Conservation (phyloP, 2,329 filamentous ascomycete genomes). For the Cercospora nicotianae region DNA sequence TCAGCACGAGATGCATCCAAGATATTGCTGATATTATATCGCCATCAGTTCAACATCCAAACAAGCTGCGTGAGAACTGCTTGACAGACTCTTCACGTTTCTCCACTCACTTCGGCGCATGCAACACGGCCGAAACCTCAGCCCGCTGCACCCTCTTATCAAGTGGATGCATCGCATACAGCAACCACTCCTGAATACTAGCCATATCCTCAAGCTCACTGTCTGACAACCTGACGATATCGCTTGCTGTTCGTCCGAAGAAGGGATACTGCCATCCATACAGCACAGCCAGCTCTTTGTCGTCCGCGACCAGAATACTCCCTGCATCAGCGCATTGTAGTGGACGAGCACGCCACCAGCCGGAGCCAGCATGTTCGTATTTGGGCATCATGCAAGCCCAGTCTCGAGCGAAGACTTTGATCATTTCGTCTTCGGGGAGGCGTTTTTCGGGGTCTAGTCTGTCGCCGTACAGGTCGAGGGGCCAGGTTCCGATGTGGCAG, state of each 20-base stretch:
- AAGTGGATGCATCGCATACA: constrained; percentile 10
- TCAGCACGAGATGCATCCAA: neutral
- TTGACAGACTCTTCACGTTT: neutral
- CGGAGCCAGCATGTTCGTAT: constrained; percentile 12
- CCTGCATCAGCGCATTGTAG: constrained; percentile 15
- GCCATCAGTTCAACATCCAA: neutral
- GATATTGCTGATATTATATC: neutral
- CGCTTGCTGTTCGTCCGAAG: neutral
- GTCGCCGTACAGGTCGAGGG: constrained; percentile 7
- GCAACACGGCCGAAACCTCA: neutral
- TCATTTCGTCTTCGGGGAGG: constrained; percentile 5
- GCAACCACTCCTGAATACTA: neutral
- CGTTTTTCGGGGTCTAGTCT: neutral
- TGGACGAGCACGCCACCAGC: constrained; percentile 14
- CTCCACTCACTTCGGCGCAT: neutral
- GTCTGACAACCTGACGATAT: neutral
- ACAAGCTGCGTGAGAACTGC: neutral
- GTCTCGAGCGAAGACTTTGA: constrained; percentile 9
- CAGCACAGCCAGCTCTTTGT: constrained; percentile 3
- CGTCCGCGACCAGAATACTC: constrained; percentile 5
- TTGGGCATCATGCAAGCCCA: constrained; percentile 12
- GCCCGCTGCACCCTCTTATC: neutral
- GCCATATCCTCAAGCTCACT: constrained; percentile 6
- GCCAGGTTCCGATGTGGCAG: neutral
- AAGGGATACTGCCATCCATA: constrained; percentile 8